Evolutionary conservation across 2,329 filamentous ascomycete genomes (phyloP), one percentile per base, ranked within the genome.

Genomic region (Shiraia sp.): DNA sequence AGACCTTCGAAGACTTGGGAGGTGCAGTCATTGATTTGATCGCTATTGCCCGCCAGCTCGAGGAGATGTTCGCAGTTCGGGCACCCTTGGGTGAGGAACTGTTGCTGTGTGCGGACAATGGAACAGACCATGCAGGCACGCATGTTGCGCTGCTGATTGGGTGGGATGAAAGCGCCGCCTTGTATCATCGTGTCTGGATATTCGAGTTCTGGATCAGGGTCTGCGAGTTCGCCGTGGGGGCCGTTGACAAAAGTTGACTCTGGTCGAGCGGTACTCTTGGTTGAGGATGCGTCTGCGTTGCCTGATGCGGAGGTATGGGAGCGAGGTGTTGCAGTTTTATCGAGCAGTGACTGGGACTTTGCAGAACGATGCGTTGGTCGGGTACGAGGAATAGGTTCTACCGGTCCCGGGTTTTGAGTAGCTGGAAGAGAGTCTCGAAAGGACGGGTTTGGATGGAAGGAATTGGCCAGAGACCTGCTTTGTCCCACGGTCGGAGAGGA

Each of bases 121-220:
- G 90, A 92, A 82, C 93, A 99, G 58, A 97, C 90, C 90, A 99
- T 96, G 79, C 93, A 99, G 63, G 93, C 93, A 72, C 93, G 91
- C 57, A 95, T 81, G 69, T 88, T 85, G 72, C 91, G 88, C 75
- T 87, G 84, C 72, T 93, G 88, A 67, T 78, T 79, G 6, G 87
- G 80, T 12, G 87, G 74, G 49, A 90, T 85, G 69, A 83, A 90
- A 69, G 83, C 86, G 78, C 56, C 56, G 39, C 48, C 49, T 10
- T 53, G 75, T 19, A 54, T 49, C 56, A 75, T 72, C 53, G 38
- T 48, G 42, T 37, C 43, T 35, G 45, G 17, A 23, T 43, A 29
- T 28, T 42, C 10, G 14, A 24, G 13, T 22, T 22, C 4, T 22
- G 4, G 19, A 5, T 22, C 19, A 22, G 19, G 16, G 10, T 24